Evolutionary conservation across 108 stramenopile genomes (phyloP), one percentile per base, ranked within the genome.

Genomic region (Fistulifera solaris): DNA sequence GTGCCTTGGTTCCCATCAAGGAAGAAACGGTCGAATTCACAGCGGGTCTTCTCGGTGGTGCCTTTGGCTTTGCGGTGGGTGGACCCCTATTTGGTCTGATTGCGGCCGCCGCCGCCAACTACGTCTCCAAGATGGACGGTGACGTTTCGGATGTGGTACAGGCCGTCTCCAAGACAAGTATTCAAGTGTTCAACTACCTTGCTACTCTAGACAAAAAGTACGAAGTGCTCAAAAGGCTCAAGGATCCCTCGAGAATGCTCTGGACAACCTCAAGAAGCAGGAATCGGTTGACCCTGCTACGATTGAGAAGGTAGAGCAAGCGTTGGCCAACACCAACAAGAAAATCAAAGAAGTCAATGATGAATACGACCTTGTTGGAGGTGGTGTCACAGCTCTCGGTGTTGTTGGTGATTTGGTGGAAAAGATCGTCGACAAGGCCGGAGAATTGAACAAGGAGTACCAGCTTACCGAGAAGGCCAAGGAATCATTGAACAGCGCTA

Each of bases 21-120:
- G 84, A 88, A 59, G 90, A 93, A 54, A 93, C 83, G 10, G 76
- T 93, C 24, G 86, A 93, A 63, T 93, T 93, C 73, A 88, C 90
- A 38, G 90, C 90, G 42, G 90, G 90, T 40, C 38, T 92, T 25
- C 23, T 92, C 27, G 83, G 86, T 41, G 90, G 86, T 40, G 69
- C 72, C 25, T 82, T 70, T 39, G 90, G 90, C 48, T 73, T 85
- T 18, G 45, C 62, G 38, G 48, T 89, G 6, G 88, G 88, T 22
- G 77, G 76, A 63, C 88, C 88, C 1, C 55, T 89, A 14, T 45
- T 83, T 17, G 79, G 54, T 21, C 70, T 75, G 14, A 47, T 83
- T 21, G 56, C 67, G 27, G 83, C 88, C 23, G 81, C 81, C 22
- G 66, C 78, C 3, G 72, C 79, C 51, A 93, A 93, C 80, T 93